These are phyloP conservation scores for Penicillium glabrum DNA, from an alignment of 2,329 filamentous ascomycete genomes.

Conservation along the genomic window DNA sequence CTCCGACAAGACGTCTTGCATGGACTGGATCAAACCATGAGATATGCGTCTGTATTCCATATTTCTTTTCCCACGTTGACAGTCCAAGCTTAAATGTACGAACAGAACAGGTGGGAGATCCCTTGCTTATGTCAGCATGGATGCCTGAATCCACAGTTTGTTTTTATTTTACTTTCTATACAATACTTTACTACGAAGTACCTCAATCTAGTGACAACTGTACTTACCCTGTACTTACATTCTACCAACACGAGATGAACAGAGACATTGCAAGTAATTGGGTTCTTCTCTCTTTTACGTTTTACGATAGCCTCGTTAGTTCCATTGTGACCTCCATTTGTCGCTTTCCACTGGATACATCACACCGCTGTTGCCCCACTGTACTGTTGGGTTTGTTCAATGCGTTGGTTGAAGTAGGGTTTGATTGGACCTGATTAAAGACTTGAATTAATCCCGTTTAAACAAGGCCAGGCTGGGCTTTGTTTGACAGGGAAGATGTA, in stretches of 20 bases:
- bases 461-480: not conserved
- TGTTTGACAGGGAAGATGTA: not conserved
- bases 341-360: not conserved
- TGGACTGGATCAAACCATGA: conserved; percentile 17
- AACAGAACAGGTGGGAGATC: not conserved
- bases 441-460: not conserved
- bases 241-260: no score
- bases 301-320: no score
- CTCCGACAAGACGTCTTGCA: conserved; percentile 20
- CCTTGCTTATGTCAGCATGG: not conserved
- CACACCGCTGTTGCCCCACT: not conserved
- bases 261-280: no score
- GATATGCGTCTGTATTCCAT: conserved; percentile 21
- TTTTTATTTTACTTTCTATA: no score
- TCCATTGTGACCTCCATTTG: not conserved
- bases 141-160: not conserved
- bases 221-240: no score
- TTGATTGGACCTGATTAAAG: not conserved
- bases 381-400: not conserved
- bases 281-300: no score
- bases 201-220: no score
- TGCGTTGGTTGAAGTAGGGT: not conserved
- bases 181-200: no score
- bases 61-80: not conserved
- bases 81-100: not conserved